Conservation (phyloP, 257 asterid genomes). For the Solanum ossicruentum region DNA sequence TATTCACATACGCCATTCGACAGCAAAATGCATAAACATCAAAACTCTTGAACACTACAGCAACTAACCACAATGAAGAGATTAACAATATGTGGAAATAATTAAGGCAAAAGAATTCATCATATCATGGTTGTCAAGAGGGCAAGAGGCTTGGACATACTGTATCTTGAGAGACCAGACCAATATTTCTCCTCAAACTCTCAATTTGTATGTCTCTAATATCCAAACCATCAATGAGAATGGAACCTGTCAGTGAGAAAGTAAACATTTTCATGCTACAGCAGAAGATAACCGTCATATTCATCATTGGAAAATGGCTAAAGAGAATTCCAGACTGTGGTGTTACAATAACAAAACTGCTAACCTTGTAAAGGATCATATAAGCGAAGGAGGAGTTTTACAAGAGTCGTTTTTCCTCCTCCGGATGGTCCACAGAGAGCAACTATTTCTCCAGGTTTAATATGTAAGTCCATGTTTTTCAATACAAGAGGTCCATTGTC, state of each 20-base stretch:
- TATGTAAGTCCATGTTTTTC: conserved; percentile 45
- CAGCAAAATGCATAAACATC: background rate
- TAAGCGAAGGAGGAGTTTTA: conserved; percentile 87
- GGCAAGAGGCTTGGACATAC: conserved; percentile 20
- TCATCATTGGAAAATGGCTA: background rate
- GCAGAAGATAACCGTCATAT: background rate
- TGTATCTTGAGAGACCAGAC: conserved; percentile 84
- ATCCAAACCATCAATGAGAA: conserved; percentile 61
- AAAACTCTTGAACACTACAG: background rate
- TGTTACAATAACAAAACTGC: background rate
- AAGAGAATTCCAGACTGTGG: background rate
- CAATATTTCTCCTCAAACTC: conserved; percentile 74
- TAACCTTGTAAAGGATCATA: conserved; percentile 72
- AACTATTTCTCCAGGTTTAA: conserved; percentile 77
- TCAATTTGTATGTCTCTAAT: conserved; percentile 36
- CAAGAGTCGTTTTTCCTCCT: conserved; percentile 90
- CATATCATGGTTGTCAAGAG: background rate
- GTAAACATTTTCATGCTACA: conserved; percentile 1
- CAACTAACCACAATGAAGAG: background rate
- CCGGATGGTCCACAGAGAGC: conserved; percentile 98
- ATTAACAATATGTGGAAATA: background rate
- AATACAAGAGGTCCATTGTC: conserved; percentile 38
- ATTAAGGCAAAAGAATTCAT: background rate
- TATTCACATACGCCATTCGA: background rate
- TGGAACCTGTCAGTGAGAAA: conserved; percentile 35